Evolutionary conservation across 805 yeast genomes (phyloP).

Genomic region (Ogataea pini): DNA sequence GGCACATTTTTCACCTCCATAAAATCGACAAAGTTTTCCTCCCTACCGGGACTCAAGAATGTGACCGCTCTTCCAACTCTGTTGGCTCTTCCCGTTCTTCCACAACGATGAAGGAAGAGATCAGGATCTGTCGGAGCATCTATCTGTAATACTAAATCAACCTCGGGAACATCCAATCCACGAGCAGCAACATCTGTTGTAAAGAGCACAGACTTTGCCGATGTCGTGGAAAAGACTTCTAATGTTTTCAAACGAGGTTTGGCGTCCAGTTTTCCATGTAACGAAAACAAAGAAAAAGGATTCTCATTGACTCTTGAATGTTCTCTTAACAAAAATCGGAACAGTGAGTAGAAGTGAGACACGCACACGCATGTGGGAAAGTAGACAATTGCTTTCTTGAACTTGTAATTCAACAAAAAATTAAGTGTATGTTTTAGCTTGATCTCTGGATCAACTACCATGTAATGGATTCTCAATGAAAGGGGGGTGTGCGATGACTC

Average conservation of each 20-base stretch:
- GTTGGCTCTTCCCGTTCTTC: constrained; percentile 94
- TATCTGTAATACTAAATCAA: constrained; percentile 87
- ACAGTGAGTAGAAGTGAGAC: constrained; percentile 65
- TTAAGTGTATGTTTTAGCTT: constrained; percentile 63
- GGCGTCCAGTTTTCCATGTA: constrained; percentile 91
- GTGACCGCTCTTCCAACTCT: constrained; percentile 77
- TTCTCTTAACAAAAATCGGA: constrained; percentile 42
- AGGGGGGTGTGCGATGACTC: constrained; percentile 56
- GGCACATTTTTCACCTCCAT: constrained; percentile 69
- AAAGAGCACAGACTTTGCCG: constrained; percentile 60
- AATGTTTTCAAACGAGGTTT: constrained; percentile 76
- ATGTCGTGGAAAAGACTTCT: constrained; percentile 53
- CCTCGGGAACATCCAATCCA: constrained; percentile 94
- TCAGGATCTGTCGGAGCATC: constrained; percentile 96
- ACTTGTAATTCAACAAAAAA: constrained; percentile 53
- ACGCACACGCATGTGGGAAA: constrained; percentile 90
- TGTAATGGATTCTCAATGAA: constrained; percentile 61
- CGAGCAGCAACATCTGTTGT: constrained; percentile 99
- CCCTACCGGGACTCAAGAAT: constrained; percentile 71
- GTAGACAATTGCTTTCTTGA: constrained; percentile 83
- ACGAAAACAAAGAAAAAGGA: constrained; percentile 53
- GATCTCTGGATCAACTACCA: constrained; percentile 54
- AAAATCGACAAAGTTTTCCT: constrained; percentile 78
- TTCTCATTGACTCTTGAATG: constrained; percentile 18
- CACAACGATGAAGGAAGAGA: constrained; percentile 89